Evolutionary conservation across 371 early-diverging fungal species (phyloP).

Genomic region (Mortierella sp.): DNA sequence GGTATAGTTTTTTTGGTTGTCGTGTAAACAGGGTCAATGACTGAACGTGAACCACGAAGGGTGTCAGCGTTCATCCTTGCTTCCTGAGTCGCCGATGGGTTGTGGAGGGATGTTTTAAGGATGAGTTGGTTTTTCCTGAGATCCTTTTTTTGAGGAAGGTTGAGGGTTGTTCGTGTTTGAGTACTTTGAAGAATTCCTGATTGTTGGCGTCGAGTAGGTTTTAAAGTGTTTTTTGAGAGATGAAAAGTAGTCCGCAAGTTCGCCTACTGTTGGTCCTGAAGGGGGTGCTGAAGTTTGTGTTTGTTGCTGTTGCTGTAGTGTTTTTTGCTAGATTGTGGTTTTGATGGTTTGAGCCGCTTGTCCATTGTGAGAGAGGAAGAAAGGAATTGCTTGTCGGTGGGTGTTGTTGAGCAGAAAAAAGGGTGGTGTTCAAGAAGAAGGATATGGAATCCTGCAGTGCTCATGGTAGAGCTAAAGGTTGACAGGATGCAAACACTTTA

Average conservation of each 20-base stretch:
- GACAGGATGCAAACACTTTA: constrained; percentile 5
- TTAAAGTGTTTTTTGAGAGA: not conserved
- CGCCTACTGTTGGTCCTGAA: not conserved
- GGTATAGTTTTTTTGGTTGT: constrained; percentile 41
- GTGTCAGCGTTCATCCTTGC: not conserved
- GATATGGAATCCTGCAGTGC: not conserved
- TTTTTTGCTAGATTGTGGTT: constrained; percentile 2
- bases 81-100: not conserved
- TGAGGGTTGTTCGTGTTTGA: not conserved
- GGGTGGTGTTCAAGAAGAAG: constrained; percentile 4
- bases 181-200: not conserved
- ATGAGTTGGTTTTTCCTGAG: constrained; percentile 3
- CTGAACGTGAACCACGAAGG: not conserved
- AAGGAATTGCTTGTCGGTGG: not conserved
- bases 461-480: not conserved
- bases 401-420: not conserved
- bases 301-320: constrained; percentile 7
- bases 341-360: not conserved
- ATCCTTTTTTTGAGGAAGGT: not conserved
- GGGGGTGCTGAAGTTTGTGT: not conserved
- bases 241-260: not conserved
- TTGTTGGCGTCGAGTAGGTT: constrained; percentile 8
- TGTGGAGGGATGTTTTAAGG: not conserved
- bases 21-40: not conserved
- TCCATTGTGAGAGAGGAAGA: constrained; percentile 2